These are phyloP conservation scores for Candida dajiaensis DNA, from an alignment of 805 yeast genomes.

Conservation along the genomic window DNA sequence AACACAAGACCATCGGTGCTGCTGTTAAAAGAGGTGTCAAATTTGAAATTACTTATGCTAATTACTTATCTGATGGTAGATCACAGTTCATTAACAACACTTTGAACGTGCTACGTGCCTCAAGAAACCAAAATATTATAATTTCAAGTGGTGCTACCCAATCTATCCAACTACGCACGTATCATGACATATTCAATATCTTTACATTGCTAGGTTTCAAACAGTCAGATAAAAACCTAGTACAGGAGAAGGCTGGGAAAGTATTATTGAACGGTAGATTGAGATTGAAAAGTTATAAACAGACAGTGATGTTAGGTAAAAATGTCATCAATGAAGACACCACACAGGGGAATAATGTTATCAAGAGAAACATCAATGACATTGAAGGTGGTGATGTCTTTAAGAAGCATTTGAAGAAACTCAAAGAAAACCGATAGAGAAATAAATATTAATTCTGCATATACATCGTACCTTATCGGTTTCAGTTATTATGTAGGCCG, in stretches of 20 bases:
- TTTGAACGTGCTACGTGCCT: constrained; percentile 69
- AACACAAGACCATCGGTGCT: constrained; percentile 78
- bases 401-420: constrained; percentile 19
- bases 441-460: background rate
- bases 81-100: constrained; percentile 66
- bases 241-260: constrained; percentile 48
- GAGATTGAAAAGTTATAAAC: constrained; percentile 71
- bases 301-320: constrained; percentile 55
- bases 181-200: constrained; percentile 62
- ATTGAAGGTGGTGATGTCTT: constrained; percentile 18
- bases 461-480: too few species aligned
- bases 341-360: constrained; percentile 9
- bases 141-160: constrained; percentile 68
- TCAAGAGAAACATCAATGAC: constrained; percentile 18
- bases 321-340: constrained; percentile 25
- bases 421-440: constrained; percentile 8
- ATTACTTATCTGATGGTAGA: constrained; percentile 45
- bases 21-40: constrained; percentile 79
- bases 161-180: constrained; percentile 56
- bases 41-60: constrained; percentile 70
- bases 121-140: constrained; percentile 74
- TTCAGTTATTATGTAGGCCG: too few species aligned
- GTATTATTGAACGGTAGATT: constrained; percentile 71
- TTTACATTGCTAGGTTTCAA: constrained; percentile 68
- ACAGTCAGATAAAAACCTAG: constrained; percentile 47